Conservation (phyloP, 2,329 filamentous ascomycete species). For the Fusarium secorum region DNA sequence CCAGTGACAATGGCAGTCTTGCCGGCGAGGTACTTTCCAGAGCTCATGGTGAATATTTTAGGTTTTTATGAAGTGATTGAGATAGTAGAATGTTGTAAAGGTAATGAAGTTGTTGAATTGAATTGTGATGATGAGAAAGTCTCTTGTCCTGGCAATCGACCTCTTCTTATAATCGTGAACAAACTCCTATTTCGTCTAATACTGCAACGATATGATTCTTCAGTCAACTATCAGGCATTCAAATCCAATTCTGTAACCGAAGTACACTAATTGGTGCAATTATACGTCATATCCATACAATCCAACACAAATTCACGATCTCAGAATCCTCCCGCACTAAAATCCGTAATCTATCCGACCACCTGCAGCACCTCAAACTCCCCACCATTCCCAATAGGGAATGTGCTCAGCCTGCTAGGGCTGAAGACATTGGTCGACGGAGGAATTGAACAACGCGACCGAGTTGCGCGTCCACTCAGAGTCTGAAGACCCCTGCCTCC, state of each 20-base stretch:
- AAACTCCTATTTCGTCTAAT: background rate
- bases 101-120: background rate
- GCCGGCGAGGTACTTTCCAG: slow-evolving; percentile 34
- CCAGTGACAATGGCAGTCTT: slow-evolving; percentile 40
- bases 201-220: background rate
- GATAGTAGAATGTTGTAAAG: background rate
- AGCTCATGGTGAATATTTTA: slow-evolving; percentile 15
- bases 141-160: background rate
- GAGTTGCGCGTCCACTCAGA: background rate
- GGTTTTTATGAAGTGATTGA: background rate
- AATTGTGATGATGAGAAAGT: background rate
- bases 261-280: background rate
- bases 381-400: background rate
- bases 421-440: background rate
- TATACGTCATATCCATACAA: background rate
- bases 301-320: background rate
- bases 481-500: background rate
- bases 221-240: background rate
- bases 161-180: background rate
- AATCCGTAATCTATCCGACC: background rate
- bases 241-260: background rate
- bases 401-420: background rate
- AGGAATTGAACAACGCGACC: background rate
- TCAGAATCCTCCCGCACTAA: background rate
- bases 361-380: background rate